Percentiles rank a stretch among this genome's conserved stretches.
Conservation (phyloP, 2,329 filamentous ascomycete species). For the Penicillium italicum region DNA sequence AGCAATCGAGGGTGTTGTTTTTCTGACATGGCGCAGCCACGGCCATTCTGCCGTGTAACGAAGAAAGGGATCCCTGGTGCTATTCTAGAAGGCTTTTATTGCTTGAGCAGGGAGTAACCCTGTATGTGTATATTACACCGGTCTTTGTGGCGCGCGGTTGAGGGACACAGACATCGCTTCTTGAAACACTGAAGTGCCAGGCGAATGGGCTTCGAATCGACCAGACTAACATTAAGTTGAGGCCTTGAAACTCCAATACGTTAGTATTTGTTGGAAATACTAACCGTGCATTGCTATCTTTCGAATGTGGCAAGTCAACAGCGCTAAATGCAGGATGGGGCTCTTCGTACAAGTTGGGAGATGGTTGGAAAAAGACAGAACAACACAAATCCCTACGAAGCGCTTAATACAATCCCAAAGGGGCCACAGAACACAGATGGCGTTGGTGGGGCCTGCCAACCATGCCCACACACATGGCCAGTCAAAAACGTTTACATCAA, state of each 20-base stretch:
- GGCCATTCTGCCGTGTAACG: background rate
- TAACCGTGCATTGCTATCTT: background rate
- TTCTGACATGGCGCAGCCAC: background rate
- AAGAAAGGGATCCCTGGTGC: background rate
- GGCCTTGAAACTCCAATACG: background rate
- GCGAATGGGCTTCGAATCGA: background rate
- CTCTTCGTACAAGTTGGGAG: too few relatives aligned
- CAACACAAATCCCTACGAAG: background rate
- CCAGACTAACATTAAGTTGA: background rate
- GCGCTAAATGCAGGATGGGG: conserved; percentile 1
- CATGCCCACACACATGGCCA: background rate
- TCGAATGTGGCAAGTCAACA: background rate
- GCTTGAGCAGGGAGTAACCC: background rate
- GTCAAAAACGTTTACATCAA: background rate
- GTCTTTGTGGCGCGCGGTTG: background rate
- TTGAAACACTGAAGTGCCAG: background rate
- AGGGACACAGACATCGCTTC: background rate
- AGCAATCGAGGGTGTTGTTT: background rate
- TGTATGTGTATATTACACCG: too few relatives aligned
- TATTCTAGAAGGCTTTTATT: background rate
- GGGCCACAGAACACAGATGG: too few relatives aligned
- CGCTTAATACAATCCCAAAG: background rate
- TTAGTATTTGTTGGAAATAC: background rate
- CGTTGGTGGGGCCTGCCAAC: background rate
- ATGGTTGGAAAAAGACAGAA: background rate